Percentiles rank a stretch among this genome's conserved stretches.
These are phyloP conservation scores for Pythium phragmiticola DNA, from an alignment of 352 stramenopile species.

Conservation along the genomic window DNA sequence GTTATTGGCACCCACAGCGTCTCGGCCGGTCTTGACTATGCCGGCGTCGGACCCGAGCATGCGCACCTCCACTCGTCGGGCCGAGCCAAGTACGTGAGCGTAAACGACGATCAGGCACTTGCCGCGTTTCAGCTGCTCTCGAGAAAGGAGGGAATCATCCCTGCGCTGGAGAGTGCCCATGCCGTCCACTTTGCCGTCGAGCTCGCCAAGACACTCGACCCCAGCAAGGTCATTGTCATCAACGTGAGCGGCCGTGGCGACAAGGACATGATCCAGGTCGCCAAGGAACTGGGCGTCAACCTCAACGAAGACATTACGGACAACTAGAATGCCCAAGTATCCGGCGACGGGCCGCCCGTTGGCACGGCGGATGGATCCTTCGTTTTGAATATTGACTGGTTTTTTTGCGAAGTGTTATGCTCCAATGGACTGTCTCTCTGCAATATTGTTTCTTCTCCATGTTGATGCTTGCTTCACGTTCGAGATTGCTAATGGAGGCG, in stretches of 20 bases:
- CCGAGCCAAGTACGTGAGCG: slow-evolving; percentile 94
- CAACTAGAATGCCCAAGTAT: slow-evolving; percentile 30
- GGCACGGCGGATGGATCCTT: too few relatives aligned
- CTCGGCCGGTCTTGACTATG: slow-evolving; percentile 97
- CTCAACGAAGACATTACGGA: slow-evolving; percentile 83
- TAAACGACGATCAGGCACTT: slow-evolving; percentile 96
- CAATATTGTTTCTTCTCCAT: too few relatives aligned
- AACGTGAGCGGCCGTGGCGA: slow-evolving; percentile 97
- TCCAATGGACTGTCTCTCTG: not conserved
- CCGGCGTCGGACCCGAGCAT: slow-evolving; percentile 97
- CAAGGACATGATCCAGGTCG: slow-evolving; percentile 99
- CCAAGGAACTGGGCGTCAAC: slow-evolving; percentile 95
- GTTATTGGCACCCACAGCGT: slow-evolving; percentile 96
- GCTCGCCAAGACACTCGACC: slow-evolving; percentile 86
- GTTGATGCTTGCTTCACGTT: too few relatives aligned
- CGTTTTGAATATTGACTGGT: slow-evolving; percentile 9
- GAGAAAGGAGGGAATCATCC: slow-evolving; percentile 97
- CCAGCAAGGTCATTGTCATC: slow-evolving; percentile 94
- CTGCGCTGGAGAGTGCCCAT: slow-evolving; percentile 96
- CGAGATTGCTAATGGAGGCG: slow-evolving; percentile 18
- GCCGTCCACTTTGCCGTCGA: slow-evolving; percentile 94
- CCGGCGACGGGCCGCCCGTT: too few relatives aligned
- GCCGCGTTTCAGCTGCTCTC: slow-evolving; percentile 96
- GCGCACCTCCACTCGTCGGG: slow-evolving; percentile 96
- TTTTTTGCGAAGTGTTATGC: not conserved